Base-by-base conservation (phyloP, 1,284 basidiomycete species). In the Sporisorium scitamineum region DNA sequence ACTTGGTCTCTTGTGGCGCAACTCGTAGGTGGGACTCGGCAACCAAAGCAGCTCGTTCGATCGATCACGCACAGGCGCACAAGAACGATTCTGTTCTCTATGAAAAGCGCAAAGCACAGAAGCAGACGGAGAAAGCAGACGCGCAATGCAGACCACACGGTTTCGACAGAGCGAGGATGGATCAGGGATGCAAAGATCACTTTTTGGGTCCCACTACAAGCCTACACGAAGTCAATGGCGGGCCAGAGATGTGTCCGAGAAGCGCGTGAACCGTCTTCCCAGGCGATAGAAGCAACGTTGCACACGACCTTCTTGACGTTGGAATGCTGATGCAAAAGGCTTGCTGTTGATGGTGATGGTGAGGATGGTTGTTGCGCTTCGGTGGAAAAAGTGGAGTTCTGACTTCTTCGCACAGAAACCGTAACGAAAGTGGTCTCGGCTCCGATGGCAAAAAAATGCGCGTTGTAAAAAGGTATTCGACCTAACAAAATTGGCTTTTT, bases 61-160 rank as follows among this genome's bases (percentile, higher is more conserved):
- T 52, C 48, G 54, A 26, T 32, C 51, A 37, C 51, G 32, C 24
- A 26, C 42, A 32, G 24, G n/a, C 55, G 62, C 55, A 64, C 55
- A 58, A 41, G 22, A 14, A n/a, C 24, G 57, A 44, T 34, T n/a
- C n/a, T n/a, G n/a, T 52, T 47, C 32, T 26, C 27, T 31, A 26
- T 4, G 7, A 18, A 42, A 37, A 32, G 37, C 48, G n/a, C n/a
- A n/a, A 42, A 41, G 48, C 51, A 58, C 34, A 37, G 31, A 52
- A 54, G 55, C 60, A 54, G 29, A 31, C 26, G 11, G 26, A 31
- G n/a, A 44, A 42, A 6, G 54, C 60, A 54, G 56, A 55, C 24
- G 41, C 45, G 44, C 45, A 42, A 54, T 24, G 55, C 61, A 70
- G 54, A 55, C 61, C 47, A 63, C 67, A 61, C 53, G 44, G 51